phyloP scores from a whole-genome alignment of 1,284 basidiomycete genomes.

The Apiotrichum laibachii region DNA sequence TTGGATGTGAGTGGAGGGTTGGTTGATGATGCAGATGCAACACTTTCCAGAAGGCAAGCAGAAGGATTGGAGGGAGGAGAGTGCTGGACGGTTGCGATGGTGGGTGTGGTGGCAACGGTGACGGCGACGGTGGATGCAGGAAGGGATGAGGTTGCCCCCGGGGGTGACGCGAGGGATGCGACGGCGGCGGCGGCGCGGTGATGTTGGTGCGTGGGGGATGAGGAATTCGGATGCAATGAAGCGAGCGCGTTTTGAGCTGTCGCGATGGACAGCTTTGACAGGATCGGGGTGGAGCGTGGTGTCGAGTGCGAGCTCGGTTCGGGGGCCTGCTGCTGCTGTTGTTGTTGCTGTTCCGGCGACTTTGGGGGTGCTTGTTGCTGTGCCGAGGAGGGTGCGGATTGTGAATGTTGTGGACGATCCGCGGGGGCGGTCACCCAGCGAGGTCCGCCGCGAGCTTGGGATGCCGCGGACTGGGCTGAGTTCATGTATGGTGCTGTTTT shows the following conservation, averaged over 20 bases:
- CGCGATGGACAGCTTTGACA: not conserved
- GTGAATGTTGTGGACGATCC: not conserved
- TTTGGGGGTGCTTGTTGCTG: not conserved
- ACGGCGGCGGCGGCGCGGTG: not conserved
- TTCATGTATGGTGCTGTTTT: slow-evolving; percentile 1
- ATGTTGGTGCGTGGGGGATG: not conserved
- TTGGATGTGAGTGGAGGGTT: not conserved
- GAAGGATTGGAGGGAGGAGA: not conserved
- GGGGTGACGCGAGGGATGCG: not conserved
- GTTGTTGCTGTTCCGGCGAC: not conserved
- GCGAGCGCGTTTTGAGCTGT: not conserved
- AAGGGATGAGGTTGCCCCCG: no score
- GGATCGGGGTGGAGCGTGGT: not conserved
- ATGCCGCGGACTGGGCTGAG: not conserved
- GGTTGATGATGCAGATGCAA: not conserved
- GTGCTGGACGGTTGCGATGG: not conserved
- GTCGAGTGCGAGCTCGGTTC: not conserved
- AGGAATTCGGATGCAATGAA: not conserved
- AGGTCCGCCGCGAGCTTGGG: not conserved
- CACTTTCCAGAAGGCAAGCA: not conserved
- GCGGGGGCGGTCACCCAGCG: not conserved
- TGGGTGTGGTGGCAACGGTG: not conserved
- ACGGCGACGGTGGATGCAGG: not conserved
- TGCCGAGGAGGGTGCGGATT: not conserved
- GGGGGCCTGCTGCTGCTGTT: not conserved